Evolutionary conservation across 106 monocot species (phyloP), one percentile per base, ranked within the genome.

Genomic region (Acorus calamus): DNA sequence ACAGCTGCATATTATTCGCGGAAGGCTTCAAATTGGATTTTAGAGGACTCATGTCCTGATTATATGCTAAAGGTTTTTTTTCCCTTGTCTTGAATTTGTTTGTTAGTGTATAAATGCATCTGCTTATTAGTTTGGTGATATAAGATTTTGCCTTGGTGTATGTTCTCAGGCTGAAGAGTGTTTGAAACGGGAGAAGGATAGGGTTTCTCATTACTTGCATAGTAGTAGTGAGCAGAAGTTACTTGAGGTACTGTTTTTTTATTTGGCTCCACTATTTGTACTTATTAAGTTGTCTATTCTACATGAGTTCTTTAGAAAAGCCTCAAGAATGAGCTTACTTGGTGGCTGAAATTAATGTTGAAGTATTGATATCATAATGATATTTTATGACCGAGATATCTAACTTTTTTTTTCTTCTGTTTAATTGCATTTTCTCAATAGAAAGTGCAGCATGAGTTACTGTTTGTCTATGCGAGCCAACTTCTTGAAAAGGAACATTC

Each of bases 401-500:
- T 28, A 28, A 28, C 28, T 28, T 28, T 28, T 45, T 51, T n/a
- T n/a, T n/a, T n/a, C 4, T 49, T 55, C 1, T 46, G n/a, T 63
- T 49, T 11, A 56, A 9, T 56, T 47, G 4, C 47, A 14, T 46
- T 46, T 7, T 14, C 11, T 47, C 47, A 14, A 12, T 55, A 90
- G 83, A 92, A 82, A 84, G 84, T 92, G 64, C 84, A 92, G 73
- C 75, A 87, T 77, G 92, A 92, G 62, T 62, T 92, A 6, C 66
- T 92, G 45, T 78, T 66, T 49, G 84, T 79, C 14, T 77, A 87
- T 75, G 84, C 84, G 43, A 79, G 66, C 56, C 81, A 81, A 59
- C 74, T 92, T 8, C 74, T 87, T 43, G 92, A 87, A 60, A 87
- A 92, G 66, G 92, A 92, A 58, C 79, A 87, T 73, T 92, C 92